These are phyloP conservation scores for Salisapilia sapeloensis DNA, from an alignment of 352 stramenopile genomes.

Conservation along the genomic window DNA sequence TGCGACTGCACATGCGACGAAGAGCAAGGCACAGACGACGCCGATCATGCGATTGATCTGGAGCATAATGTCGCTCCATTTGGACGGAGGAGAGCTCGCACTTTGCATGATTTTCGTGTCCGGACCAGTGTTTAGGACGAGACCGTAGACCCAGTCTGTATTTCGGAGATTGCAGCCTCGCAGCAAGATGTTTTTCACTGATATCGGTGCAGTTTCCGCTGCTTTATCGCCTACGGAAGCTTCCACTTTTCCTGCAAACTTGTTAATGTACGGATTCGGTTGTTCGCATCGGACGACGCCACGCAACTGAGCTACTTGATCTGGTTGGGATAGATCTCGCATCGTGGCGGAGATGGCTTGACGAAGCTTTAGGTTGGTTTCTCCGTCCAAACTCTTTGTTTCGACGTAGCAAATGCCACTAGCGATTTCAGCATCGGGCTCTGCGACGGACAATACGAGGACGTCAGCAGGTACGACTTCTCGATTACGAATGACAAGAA, in stretches of 20 bases:
- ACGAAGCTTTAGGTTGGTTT: slow-evolving; percentile 87
- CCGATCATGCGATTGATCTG: slow-evolving; percentile 71
- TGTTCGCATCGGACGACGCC: slow-evolving; percentile 54
- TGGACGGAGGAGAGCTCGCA: slow-evolving; percentile 47
- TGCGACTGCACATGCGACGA: slow-evolving; percentile 41
- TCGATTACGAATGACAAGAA: slow-evolving; percentile 59
- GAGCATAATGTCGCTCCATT: slow-evolving; percentile 74
- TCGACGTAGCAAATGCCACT: slow-evolving; percentile 82
- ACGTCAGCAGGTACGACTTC: slow-evolving; percentile 76
- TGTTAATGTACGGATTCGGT: slow-evolving; percentile 78
- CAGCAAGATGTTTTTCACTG: slow-evolving; percentile 81
- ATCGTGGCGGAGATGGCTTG: slow-evolving; percentile 56
- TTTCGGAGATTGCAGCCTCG: slow-evolving; percentile 79
- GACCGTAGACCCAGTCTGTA: slow-evolving; percentile 73
- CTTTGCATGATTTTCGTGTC: slow-evolving; percentile 88
- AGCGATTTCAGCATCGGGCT: slow-evolving; percentile 42
- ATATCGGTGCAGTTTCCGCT: slow-evolving; percentile 59
- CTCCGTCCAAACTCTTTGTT: slow-evolving; percentile 83
- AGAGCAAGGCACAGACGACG: slow-evolving; percentile 41
- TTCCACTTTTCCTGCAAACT: slow-evolving; percentile 75
- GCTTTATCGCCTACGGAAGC: slow-evolving; percentile 41
- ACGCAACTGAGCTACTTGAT: slow-evolving; percentile 30
- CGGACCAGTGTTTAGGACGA: slow-evolving; percentile 81
- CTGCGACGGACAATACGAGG: slow-evolving; percentile 56
- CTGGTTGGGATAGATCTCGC: slow-evolving; percentile 26